Base-by-base conservation (phyloP, 1,139 yeast species). In the Magnusiomyces ingens region DNA sequence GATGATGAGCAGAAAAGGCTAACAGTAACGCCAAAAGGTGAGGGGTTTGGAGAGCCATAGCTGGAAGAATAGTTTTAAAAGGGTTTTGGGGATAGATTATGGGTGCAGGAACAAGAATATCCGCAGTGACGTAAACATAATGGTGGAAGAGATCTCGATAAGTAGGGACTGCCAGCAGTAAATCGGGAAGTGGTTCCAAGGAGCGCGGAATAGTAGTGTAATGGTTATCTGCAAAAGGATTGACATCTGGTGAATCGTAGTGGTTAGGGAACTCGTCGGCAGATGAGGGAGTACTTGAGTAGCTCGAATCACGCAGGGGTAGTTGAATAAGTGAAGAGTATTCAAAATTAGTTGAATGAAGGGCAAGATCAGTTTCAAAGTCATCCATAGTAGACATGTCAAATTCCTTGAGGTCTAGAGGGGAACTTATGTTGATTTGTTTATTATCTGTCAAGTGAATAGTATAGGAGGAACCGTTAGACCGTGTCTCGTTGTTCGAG, bases 21-120 rank as follows among this genome's bases (percentile, higher is more conserved):
- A 85, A 69, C 19, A 85, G 64, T 1, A 85, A 71, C 1, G 86
- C 76, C 59, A 85, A 68, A 12, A 86, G 68, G 15, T 71, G 72
- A 12, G 72, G 71, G 0, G 86, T 78, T 18, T 76, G 73, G 75
- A 84, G 73, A 0, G 94, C 91, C 79, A 86, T 76, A 58, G 79
- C 80, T 0, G 94, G 93, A 17, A 86, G 67, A 3, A 84, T 68
- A 6, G 77, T 76, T 56, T 77, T 77, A 68, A 85, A 85, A 0
- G 95, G 95, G 61, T 85, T 86, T 21, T 79, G 81, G 21, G 69
- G 73, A 62, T 83, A 82, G 2, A 77, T 63, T 6, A 59, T 52
- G 4, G 90, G 89, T 0, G 88, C 84, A 0, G 94, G 93, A 4
- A 84, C 89, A 40, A 85, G 70, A 44, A 78, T 72, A 46, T 75